Conservation (phyloP, 2,329 filamentous ascomycete genomes). For the Apiospora pterosperma region DNA sequence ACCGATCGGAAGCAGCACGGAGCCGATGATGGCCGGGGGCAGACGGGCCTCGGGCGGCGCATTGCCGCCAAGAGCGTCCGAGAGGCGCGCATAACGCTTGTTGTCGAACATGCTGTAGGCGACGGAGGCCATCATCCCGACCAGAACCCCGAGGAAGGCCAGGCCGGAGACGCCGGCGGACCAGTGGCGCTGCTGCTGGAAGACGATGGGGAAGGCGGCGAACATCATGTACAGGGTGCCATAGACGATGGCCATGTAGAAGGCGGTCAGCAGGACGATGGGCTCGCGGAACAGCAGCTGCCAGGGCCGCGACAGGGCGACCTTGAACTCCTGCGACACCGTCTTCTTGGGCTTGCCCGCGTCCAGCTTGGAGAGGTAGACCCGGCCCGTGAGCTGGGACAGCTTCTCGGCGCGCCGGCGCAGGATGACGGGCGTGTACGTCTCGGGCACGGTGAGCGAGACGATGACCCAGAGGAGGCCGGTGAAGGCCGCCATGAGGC, state of each 20-base stretch:
- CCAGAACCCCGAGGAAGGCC: slow-evolving; percentile 65
- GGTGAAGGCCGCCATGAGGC: slow-evolving; percentile 61
- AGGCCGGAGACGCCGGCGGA: slow-evolving; percentile 56
- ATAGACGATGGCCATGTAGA: slow-evolving; percentile 65
- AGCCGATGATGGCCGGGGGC: slow-evolving; percentile 58
- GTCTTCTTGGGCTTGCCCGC: slow-evolving; percentile 38
- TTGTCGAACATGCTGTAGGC: slow-evolving; percentile 54
- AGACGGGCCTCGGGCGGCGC: slow-evolving; percentile 66
- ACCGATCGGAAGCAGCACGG: slow-evolving; percentile 58
- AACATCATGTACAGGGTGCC: slow-evolving; percentile 59
- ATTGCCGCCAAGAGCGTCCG: slow-evolving; percentile 44
- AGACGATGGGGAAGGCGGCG: slow-evolving; percentile 63
- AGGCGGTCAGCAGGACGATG: slow-evolving; percentile 61
- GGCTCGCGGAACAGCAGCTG: slow-evolving; percentile 67
- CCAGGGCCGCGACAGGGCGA: slow-evolving; percentile 62
- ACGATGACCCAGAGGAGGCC: slow-evolving; percentile 56
- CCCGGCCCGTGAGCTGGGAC: slow-evolving; percentile 48
- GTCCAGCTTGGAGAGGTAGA: slow-evolving; percentile 53
- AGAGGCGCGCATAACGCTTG: slow-evolving; percentile 44
- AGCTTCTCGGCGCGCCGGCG: slow-evolving; percentile 50
- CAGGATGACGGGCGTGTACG: slow-evolving; percentile 57
- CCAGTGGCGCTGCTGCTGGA: slow-evolving; percentile 58
- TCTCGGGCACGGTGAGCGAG: slow-evolving; percentile 53
- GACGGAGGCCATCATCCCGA: slow-evolving; percentile 62
- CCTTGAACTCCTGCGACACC: slow-evolving; percentile 50